Conservation (phyloP, 1,284 basidiomycete species). For the Mrakiaceae sp. region DNA sequence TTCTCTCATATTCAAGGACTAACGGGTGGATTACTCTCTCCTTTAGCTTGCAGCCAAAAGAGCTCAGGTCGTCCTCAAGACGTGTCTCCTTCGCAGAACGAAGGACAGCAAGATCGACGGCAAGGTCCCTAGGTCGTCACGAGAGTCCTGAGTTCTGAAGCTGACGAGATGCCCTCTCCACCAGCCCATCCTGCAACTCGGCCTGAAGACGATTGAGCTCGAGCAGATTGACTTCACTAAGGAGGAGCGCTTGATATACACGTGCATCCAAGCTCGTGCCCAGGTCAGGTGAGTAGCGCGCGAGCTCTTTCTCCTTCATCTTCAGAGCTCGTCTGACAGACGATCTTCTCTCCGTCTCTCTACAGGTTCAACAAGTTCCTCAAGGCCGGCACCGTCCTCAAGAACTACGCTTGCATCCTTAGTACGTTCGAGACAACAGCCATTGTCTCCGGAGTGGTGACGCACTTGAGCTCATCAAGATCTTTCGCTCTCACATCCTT, state of each 20-base stretch:
- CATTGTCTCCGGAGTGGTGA: too few relatives aligned
- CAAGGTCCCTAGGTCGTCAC: neutral
- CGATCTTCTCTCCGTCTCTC: too few relatives aligned
- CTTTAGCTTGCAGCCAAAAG: conserved; percentile 24
- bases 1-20: too few relatives aligned
- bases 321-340: too few relatives aligned
- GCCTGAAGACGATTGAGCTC: conserved; percentile 22
- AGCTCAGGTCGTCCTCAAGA: conserved; percentile 24
- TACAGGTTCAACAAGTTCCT: conserved; percentile 32
- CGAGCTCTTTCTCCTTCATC: too few relatives aligned
- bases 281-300: neutral
- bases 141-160: too few relatives aligned
- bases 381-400: conserved; percentile 31
- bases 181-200: conserved; percentile 26
- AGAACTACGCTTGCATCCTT: conserved; percentile 24
- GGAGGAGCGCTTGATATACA: conserved; percentile 34
- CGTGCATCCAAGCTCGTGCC: neutral
- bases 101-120: conserved; percentile 33
- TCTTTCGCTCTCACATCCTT: neutral
- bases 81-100: conserved; percentile 24
- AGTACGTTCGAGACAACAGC: too few relatives aligned
- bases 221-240: conserved; percentile 22
- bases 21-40: neutral
- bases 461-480: neutral
- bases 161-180: too few relatives aligned